Conservation (phyloP, 2,329 filamentous ascomycete species). For the Cytospora schulzeri region DNA sequence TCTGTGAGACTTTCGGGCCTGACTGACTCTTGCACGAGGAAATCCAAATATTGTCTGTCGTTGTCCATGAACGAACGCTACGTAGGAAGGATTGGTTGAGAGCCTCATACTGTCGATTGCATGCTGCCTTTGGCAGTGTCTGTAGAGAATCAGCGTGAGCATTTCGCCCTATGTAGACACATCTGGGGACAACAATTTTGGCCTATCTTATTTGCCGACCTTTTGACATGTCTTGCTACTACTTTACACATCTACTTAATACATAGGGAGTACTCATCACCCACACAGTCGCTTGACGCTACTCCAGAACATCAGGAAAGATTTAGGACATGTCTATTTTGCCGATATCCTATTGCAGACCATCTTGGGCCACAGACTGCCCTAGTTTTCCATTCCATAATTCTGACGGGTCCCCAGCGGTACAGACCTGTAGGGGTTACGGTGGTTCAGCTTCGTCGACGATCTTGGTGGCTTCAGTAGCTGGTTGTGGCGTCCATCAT, state of each 20-base stretch:
- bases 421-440: not conserved
- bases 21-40: too few relatives aligned
- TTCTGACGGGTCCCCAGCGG: not conserved
- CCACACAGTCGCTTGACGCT: not conserved
- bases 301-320: not conserved
- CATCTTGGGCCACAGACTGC: too few relatives aligned
- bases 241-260: constrained; percentile 8
- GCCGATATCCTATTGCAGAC: not conserved
- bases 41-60: too few relatives aligned
- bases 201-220: not conserved
- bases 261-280: constrained; percentile 24
- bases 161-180: not conserved
- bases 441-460: not conserved
- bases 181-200: not conserved
- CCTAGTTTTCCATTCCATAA: not conserved
- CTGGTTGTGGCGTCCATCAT: constrained; percentile 36
- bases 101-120: too few relatives aligned
- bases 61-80: too few relatives aligned
- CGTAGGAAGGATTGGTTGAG: too few relatives aligned
- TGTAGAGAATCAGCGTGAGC: not conserved
- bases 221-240: not conserved
- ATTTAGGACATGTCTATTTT: not conserved
- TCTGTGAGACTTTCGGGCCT: too few relatives aligned
- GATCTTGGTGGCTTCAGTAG: not conserved
- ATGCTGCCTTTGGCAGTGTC: too few relatives aligned